Base-by-base conservation (phyloP, 2,329 filamentous ascomycete genomes). In the Sclerotinia trifoliorum region DNA sequence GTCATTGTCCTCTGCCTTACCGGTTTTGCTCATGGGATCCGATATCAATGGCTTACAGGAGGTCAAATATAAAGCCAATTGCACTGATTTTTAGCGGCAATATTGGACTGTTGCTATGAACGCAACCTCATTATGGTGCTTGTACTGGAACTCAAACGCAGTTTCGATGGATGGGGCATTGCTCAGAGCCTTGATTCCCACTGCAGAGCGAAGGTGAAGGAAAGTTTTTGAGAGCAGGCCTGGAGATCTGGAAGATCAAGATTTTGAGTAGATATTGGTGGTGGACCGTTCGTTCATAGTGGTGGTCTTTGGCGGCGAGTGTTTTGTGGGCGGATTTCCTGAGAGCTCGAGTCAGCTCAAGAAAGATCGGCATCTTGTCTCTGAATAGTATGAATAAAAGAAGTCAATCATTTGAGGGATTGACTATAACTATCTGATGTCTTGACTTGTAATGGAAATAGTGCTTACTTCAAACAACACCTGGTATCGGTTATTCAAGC, bases 51-150 rank as follows among this genome's bases (percentile, higher is more conserved):
- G 58, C 10, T 8, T 29, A n/a, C 58, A 44, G 24, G 17, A 55
- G 13, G 24, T 56, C 21, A 49, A 42, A 19, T 56, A 55, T 24
- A n/a, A n/a, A 21, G 35, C 13, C n/a, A 39, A 24, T 24, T 13
- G 6, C 5, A 24, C 8, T 64, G 26, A 32, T 2, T 35, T 65
- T 15, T 7, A 29, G 15, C 21, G 32, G 35, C n/a, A 44, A 46
- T 65, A 48, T 46, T 65, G 62, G 62, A 24, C 62, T 26, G 35
- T 5, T 29, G 19, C 24, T n/a, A 56, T 39, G 11, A 44, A 56
- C 7, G 49, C 15, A n/a, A 32, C 49, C 11, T 49, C 21, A 26
- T 11, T 44, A n/a, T 65, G 49, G 62, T 39, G 35, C 29, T 48
- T 65, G 62, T 55, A 56, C 21, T 56, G 35, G 35, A 44, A 56